Evolutionary conservation across 2,329 filamentous ascomycete genomes (phyloP).

Genomic region (Cercospora sp.): DNA sequence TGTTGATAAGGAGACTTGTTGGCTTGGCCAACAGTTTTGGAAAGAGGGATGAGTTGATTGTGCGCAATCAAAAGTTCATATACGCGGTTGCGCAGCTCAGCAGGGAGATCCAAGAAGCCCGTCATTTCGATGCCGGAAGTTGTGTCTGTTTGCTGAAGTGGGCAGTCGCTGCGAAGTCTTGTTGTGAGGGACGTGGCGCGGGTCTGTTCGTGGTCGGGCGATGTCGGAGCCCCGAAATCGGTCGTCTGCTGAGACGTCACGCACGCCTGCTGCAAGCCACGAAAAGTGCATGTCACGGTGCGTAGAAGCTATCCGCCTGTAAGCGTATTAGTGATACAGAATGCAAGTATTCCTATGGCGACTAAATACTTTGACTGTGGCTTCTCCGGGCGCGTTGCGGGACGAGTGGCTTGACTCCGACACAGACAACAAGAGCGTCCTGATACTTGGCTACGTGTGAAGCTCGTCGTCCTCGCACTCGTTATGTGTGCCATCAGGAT

Average conservation of each 20-base stretch:
- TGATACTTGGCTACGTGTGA: not conserved
- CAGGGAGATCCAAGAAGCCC: conserved; percentile 8
- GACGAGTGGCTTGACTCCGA: not conserved
- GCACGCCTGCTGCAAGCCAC: not conserved
- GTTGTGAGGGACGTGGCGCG: not conserved
- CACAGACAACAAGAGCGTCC: not conserved
- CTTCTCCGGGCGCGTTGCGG: not conserved
- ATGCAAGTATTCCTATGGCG: not conserved
- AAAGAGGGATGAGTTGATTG: conserved; percentile 2
- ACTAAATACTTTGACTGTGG: not conserved
- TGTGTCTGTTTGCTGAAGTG: not conserved
- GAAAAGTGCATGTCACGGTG: not conserved
- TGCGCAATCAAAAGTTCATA: not conserved
- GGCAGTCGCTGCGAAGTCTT: not conserved
- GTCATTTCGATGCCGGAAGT: conserved; percentile 1
- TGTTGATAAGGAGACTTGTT: not conserved
- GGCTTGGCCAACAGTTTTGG: not conserved
- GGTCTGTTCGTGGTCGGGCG: not conserved
- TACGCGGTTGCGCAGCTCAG: conserved; percentile 8
- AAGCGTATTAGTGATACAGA: not conserved
- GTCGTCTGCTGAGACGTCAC: not conserved
- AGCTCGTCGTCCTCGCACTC: conserved; percentile 6
- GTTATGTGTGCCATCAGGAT: not conserved
- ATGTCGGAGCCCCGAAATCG: conserved; percentile 13
- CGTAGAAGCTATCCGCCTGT: not conserved